Conservation (phyloP, 2,329 filamentous ascomycete genomes). For the Trichoderma cornu-damae region DNA sequence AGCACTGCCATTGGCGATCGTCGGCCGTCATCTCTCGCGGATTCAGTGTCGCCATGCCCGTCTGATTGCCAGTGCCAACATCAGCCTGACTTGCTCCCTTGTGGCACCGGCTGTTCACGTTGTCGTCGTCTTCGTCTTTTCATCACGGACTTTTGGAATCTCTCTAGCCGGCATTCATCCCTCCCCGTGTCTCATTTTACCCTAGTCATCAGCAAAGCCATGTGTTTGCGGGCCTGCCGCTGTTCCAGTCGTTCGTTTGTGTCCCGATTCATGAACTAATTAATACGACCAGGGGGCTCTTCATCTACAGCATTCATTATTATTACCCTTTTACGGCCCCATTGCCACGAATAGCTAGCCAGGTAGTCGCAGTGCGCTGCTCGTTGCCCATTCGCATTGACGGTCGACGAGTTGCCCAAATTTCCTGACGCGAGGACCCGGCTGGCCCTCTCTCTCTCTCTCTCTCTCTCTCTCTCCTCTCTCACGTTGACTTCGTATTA, state of each 20-base stretch:
- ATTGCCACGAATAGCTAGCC: slow-evolving; percentile 15
- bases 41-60: neutral
- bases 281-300: slow-evolving; percentile 13
- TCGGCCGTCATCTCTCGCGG: neutral
- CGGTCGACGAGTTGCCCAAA: slow-evolving; percentile 11
- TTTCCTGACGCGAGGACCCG: neutral
- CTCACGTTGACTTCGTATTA: neutral
- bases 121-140: neutral
- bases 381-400: neutral
- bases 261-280: slow-evolving; percentile 15
- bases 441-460: neutral
- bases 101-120: slow-evolving; percentile 1
- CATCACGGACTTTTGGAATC: slow-evolving; percentile 5
- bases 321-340: slow-evolving; percentile 11
- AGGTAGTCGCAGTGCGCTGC: neutral
- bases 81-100: neutral
- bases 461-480: neutral
- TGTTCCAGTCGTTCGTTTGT: slow-evolving; percentile 13
- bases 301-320: slow-evolving; percentile 11
- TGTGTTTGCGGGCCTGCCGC: slow-evolving; percentile 17
- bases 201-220: slow-evolving; percentile 12
- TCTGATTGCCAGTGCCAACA: slow-evolving; percentile 6
- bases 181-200: slow-evolving; percentile 15
- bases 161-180: neutral
- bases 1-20: neutral